Evolutionary conservation across 2,329 filamentous ascomycete species (phyloP).

Genomic region (Biscogniauxia sp.): DNA sequence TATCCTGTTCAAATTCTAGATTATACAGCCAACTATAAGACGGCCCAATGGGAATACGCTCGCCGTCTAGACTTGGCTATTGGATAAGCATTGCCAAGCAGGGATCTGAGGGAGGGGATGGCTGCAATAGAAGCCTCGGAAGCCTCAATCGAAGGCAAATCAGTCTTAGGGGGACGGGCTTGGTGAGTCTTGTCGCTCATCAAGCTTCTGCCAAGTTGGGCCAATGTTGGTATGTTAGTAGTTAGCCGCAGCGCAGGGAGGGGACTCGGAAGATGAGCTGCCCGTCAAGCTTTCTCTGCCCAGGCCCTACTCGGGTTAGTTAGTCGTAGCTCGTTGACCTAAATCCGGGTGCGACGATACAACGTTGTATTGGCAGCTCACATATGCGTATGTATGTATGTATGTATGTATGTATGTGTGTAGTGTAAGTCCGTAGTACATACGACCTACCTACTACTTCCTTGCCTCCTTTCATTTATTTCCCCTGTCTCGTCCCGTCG

Average conservation of each 20-base stretch:
- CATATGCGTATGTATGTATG: not conserved
- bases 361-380: not conserved
- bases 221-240: not conserved
- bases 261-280: not conserved
- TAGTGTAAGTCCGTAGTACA: not conserved
- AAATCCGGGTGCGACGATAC: not conserved
- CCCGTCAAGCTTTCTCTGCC: not conserved
- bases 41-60: not conserved
- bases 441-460: not conserved
- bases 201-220: slow-evolving; percentile 20
- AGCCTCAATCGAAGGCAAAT: slow-evolving; percentile 3
- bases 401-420: no score
- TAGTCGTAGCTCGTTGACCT: no score
- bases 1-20: slow-evolving; percentile 13
- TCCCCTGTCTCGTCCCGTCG: not conserved
- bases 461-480: not conserved
- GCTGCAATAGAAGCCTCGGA: slow-evolving; percentile 6
- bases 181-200: slow-evolving; percentile 6
- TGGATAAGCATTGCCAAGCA: slow-evolving; percentile 7
- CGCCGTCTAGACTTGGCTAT: not conserved
- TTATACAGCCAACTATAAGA: slow-evolving; percentile 6
- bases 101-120: slow-evolving; percentile 10
- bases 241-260: no score
- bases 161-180: not conserved
- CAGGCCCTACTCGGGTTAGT: not conserved